Evolutionary conservation across 352 stramenopile genomes (phyloP).

Genomic region (Globisporangium ultimum): DNA sequence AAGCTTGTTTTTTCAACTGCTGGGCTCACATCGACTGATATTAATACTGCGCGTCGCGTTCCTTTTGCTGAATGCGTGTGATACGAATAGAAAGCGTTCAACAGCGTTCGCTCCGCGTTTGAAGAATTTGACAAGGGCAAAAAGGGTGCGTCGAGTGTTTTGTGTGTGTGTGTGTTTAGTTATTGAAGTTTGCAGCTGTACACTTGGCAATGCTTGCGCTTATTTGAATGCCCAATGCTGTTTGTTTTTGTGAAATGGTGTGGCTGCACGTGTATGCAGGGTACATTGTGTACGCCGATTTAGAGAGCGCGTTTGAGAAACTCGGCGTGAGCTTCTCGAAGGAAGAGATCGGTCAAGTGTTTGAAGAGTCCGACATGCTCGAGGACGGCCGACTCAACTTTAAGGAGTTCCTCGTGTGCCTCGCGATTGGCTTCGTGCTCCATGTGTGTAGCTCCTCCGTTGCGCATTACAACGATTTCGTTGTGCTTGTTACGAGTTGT

Average conservation of each 20-base stretch:
- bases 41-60: neutral
- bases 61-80: slow-evolving; percentile 2
- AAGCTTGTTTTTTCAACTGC: neutral
- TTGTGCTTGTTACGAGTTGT: neutral
- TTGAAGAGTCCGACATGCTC: slow-evolving; percentile 83
- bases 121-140: slow-evolving; percentile 52
- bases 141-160: slow-evolving; percentile 26
- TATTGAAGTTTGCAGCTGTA: neutral
- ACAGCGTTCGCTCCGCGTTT: slow-evolving; percentile 77
- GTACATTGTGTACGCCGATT: slow-evolving; percentile 74
- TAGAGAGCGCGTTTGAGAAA: slow-evolving; percentile 71
- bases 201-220: neutral
- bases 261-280: slow-evolving; percentile 8
- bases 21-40: too few species aligned
- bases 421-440: slow-evolving; percentile 84
- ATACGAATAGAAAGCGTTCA: slow-evolving; percentile 50
- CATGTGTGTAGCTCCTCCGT: slow-evolving; percentile 37
- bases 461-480: neutral
- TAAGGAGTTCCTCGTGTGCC: slow-evolving; percentile 87
- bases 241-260: neutral
- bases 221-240: neutral
- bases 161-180: too few species aligned
- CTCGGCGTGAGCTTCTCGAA: slow-evolving; percentile 69
- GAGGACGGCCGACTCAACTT: slow-evolving; percentile 78
- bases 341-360: slow-evolving; percentile 71